phyloP scores from a whole-genome alignment of 2,329 filamentous ascomycete species.

The Pseudocercospora fijiensis region DNA sequence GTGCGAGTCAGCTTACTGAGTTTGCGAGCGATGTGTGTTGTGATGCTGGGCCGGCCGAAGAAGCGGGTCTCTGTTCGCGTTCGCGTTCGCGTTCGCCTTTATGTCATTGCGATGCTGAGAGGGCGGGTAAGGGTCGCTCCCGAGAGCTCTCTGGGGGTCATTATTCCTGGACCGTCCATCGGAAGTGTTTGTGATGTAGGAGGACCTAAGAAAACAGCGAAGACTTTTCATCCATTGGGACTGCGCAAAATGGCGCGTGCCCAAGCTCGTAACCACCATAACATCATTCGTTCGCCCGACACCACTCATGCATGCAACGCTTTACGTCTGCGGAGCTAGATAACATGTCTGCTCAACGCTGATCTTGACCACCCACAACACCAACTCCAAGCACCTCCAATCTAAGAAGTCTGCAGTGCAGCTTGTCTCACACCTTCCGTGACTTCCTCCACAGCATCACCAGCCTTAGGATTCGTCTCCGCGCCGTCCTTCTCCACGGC shows the following conservation, averaged over 20 bases:
- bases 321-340: not conserved
- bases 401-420: constrained; percentile 43
- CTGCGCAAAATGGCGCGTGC: not conserved
- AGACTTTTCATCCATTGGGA: not conserved
- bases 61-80: not conserved
- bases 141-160: not conserved
- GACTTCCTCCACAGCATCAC: constrained; percentile 47
- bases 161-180: not conserved
- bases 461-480: constrained; percentile 37
- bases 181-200: not conserved
- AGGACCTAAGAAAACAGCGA: not conserved
- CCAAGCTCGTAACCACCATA: not conserved
- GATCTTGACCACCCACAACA: not conserved
- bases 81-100: not conserved
- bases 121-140: not conserved
- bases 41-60: not conserved
- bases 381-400: not conserved
- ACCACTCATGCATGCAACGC: not conserved
- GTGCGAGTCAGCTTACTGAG: too few relatives aligned
- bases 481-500: constrained; percentile 70
- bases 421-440: constrained; percentile 48
- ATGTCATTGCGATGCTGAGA: not conserved
- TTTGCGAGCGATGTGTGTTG: too few relatives aligned
- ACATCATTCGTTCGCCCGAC: not conserved
- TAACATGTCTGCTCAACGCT: not conserved